Percentiles rank a stretch among this genome's conserved stretches.
phyloP scores from a whole-genome alignment of 306 rosid genomes.

The Gillenia trifoliata region DNA sequence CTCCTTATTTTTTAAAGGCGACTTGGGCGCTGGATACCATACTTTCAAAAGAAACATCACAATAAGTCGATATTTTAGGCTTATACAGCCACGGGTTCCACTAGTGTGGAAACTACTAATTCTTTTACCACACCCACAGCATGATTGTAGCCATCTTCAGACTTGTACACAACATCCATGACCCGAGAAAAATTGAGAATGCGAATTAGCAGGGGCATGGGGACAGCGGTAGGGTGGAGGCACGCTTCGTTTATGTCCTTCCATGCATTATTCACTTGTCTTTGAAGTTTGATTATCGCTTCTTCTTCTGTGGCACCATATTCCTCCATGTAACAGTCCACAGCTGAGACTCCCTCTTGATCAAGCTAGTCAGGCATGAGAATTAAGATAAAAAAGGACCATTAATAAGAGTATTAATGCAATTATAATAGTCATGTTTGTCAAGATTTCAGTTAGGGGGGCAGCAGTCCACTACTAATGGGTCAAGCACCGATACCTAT shows the following conservation, averaged over 20 bases:
- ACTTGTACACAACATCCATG: neutral
- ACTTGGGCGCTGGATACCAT: too few relatives aligned
- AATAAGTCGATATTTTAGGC: too few relatives aligned
- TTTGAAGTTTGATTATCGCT: neutral
- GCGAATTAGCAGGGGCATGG: neutral
- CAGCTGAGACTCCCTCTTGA: neutral
- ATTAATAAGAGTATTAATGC: too few relatives aligned
- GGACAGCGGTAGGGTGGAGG: neutral
- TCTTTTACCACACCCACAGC: neutral
- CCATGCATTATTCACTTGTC: neutral
- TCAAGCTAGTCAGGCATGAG: neutral
- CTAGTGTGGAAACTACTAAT: too few relatives aligned
- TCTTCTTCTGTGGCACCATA: neutral
- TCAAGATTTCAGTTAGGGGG: too few relatives aligned
- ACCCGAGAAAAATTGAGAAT: neutral
- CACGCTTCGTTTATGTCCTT: neutral
- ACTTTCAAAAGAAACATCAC: too few relatives aligned
- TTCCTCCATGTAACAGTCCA: neutral
- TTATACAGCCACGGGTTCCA: too few relatives aligned
- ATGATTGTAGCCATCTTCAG: neutral
- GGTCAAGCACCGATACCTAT: too few relatives aligned
- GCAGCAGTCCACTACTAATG: too few relatives aligned
- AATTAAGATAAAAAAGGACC: too few relatives aligned
- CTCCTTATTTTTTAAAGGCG: too few relatives aligned
- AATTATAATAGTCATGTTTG: too few relatives aligned